These are phyloP conservation scores for Trichoderma oligosporum DNA, from an alignment of 2,329 filamentous ascomycete species.

Conservation along the genomic window DNA sequence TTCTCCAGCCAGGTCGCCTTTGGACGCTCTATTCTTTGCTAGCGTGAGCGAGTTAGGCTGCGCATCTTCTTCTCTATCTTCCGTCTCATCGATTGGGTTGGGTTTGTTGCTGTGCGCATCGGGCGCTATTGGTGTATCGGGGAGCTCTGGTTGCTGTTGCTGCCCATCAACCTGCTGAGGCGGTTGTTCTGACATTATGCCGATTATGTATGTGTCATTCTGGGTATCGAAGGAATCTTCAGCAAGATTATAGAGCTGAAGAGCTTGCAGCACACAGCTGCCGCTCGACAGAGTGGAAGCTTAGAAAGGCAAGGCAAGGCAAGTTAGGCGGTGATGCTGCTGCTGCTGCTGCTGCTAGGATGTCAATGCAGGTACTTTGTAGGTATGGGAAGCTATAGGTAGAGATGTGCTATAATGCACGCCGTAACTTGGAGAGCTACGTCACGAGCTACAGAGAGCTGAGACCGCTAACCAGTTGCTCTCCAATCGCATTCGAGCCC, in stretches of 20 bases:
- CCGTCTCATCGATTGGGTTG: background rate
- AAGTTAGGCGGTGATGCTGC: background rate
- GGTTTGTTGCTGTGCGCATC: conserved; percentile 7
- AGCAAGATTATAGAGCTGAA: conserved; percentile 12
- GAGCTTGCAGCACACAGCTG: conserved; percentile 14
- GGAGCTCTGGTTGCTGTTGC: background rate
- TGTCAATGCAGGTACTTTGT: conserved; percentile 14
- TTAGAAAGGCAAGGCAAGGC: background rate
- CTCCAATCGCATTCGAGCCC: conserved; percentile 11
- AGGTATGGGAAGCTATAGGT: background rate
- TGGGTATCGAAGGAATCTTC: conserved; percentile 24
- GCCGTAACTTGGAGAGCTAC: conserved; percentile 24
- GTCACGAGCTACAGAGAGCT: conserved; percentile 28
- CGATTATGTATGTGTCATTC: conserved; percentile 30
- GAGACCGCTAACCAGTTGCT: background rate
- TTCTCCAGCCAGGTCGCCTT: conserved; percentile 2
- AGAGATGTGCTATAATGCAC: background rate
- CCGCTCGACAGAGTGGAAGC: conserved; percentile 2
- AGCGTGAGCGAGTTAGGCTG: background rate
- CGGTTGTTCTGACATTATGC: conserved; percentile 43
- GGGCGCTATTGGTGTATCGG: background rate
- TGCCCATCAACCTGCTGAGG: conserved; percentile 32
- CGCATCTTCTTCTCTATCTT: background rate
- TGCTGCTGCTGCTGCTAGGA: background rate
- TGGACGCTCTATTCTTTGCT: conserved; percentile 21